Conservation (phyloP, 768 basidiomycete species). For the Tubosaeta sp. region DNA sequence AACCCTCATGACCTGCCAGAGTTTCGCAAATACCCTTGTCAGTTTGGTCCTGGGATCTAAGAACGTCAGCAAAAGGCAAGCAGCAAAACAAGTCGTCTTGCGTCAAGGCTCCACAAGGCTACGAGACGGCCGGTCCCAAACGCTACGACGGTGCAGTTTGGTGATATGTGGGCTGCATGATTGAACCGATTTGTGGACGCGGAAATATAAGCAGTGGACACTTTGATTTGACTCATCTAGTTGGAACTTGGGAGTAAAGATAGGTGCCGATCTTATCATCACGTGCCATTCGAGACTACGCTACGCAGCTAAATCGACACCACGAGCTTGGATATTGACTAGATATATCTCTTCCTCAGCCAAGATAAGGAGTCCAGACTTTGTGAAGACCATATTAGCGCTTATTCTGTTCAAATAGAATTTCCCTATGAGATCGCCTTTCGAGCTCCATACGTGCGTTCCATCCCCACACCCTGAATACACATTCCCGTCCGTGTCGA, state of each 20-base stretch:
- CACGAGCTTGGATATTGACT: constrained; percentile 34
- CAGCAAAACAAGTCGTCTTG: constrained; percentile 25
- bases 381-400: constrained; percentile 40
- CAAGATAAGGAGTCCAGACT: constrained; percentile 37
- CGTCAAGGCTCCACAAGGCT: constrained; percentile 56
- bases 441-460: constrained; percentile 54
- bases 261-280: constrained; percentile 13
- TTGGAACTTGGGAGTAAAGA: not conserved
- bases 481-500: constrained; percentile 62
- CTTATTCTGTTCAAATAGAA: constrained; percentile 45
- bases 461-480: constrained; percentile 69
- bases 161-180: constrained; percentile 35
- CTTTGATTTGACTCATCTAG: constrained; percentile 10
- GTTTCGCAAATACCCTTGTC: constrained; percentile 62
- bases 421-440: constrained; percentile 60
- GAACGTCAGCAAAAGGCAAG: not conserved
- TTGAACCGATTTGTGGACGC: constrained; percentile 46
- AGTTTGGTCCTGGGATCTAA: constrained; percentile 37
- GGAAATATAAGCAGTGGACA: constrained; percentile 39
- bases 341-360: constrained; percentile 38
- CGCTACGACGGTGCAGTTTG: constrained; percentile 38
- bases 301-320: constrained; percentile 11
- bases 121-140: constrained; percentile 55
- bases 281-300: constrained; percentile 1
- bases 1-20: constrained; percentile 67